A percentile compares a stretch with the other conserved stretches of the same genome.
phyloP scores from a whole-genome alignment of 1,139 yeast species.

The Candida anutae region DNA sequence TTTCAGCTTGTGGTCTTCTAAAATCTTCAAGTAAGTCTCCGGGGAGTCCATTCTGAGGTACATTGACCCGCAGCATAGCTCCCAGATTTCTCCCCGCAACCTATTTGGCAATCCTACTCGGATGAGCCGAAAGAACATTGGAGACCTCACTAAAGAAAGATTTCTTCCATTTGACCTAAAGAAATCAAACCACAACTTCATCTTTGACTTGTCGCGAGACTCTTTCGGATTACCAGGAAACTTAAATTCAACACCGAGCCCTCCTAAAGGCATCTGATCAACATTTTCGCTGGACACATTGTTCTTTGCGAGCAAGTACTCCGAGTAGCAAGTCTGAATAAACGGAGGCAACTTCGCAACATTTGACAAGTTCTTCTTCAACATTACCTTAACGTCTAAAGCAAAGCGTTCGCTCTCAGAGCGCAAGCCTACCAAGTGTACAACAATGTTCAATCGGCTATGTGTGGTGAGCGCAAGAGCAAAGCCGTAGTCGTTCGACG shows the following conservation, averaged over 20 bases:
- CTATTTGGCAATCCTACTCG: conserved; percentile 91
- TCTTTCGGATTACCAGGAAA: conserved; percentile 87
- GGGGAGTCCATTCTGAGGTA: conserved; percentile 59
- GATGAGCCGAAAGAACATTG: conserved; percentile 70
- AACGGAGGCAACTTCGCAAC: conserved; percentile 61
- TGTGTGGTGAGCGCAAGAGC: conserved; percentile 67
- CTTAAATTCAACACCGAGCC: conserved; percentile 72
- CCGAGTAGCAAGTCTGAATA: conserved; percentile 72
- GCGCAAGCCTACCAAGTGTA: conserved; percentile 73
- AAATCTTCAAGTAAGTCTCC: conserved; percentile 49
- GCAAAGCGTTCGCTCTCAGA: conserved; percentile 81
- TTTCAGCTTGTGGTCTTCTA: conserved; percentile 54
- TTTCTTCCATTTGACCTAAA: conserved; percentile 80
- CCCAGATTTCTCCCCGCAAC: conserved; percentile 95
- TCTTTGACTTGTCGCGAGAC: conserved; percentile 72
- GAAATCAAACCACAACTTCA: conserved; percentile 91
- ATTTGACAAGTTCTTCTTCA: conserved; percentile 57
- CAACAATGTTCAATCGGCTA: conserved; percentile 53
- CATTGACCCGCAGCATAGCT: conserved; percentile 80
- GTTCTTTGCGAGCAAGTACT: conserved; percentile 65
- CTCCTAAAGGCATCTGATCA: conserved; percentile 65
- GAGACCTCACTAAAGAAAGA: conserved; percentile 64
- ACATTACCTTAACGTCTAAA: conserved; percentile 49
- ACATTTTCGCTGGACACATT: conserved; percentile 36
- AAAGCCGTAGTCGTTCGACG: conserved; percentile 69